phyloP scores from a whole-genome alignment of 2,329 filamentous ascomycete genomes.

The Leptosphaerulina australis region DNA sequence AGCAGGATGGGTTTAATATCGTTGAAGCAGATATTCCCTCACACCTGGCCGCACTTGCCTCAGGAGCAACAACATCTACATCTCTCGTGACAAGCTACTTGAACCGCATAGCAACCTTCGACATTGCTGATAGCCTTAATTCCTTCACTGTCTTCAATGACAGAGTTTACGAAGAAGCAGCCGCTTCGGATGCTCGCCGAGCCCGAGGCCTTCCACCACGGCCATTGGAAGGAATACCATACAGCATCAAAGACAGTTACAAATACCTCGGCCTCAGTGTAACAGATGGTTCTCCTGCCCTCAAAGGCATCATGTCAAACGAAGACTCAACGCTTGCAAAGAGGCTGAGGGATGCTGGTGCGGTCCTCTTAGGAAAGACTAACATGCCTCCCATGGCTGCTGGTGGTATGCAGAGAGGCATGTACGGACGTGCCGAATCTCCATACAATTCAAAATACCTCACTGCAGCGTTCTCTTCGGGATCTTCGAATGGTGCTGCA shows the following conservation, averaged over 20 bases:
- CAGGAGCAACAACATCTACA: slow-evolving; percentile 52
- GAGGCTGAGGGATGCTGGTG: slow-evolving; percentile 57
- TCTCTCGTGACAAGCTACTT: slow-evolving; percentile 56
- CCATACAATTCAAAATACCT: slow-evolving; percentile 62
- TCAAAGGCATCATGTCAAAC: slow-evolving; percentile 56
- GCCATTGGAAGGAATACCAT: slow-evolving; percentile 63
- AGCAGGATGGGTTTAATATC: slow-evolving; percentile 36
- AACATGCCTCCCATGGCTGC: slow-evolving; percentile 67
- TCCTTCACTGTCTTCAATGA: slow-evolving; percentile 58
- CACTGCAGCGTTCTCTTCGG: slow-evolving; percentile 62
- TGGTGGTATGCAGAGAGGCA: slow-evolving; percentile 63
- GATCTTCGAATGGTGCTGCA: slow-evolving; percentile 64
- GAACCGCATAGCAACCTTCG: slow-evolving; percentile 56
- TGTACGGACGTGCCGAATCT: slow-evolving; percentile 62
- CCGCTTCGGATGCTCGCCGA: slow-evolving; percentile 55
- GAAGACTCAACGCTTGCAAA: slow-evolving; percentile 60
- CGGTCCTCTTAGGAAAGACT: slow-evolving; percentile 60
- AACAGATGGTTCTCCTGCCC: slow-evolving; percentile 62
- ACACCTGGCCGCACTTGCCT: slow-evolving; percentile 51
- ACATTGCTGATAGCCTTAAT: slow-evolving; percentile 54
- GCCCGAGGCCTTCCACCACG: slow-evolving; percentile 45
- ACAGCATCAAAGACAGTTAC: slow-evolving; percentile 64
- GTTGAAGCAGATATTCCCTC: slow-evolving; percentile 58
- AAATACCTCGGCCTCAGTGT: slow-evolving; percentile 61
- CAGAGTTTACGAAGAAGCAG: slow-evolving; percentile 55